These are phyloP conservation scores for Fusarium sp. DNA, from an alignment of 2,329 filamentous ascomycete species.

Conservation along the genomic window DNA sequence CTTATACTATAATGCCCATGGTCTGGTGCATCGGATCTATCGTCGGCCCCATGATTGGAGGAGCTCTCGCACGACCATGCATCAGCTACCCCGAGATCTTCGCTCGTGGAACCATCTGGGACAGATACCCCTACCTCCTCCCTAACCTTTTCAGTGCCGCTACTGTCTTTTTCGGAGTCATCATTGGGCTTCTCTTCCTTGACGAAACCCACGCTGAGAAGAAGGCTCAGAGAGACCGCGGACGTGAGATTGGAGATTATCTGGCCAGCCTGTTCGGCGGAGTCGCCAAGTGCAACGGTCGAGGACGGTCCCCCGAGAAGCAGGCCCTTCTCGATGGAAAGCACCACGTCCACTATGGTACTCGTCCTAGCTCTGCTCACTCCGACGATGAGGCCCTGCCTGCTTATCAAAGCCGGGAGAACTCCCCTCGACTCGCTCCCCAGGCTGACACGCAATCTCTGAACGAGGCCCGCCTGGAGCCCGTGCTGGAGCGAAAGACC, in stretches of 20 bases:
- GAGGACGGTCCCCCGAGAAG: slow-evolving; percentile 60
- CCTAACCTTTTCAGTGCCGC: slow-evolving; percentile 89
- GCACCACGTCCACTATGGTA: slow-evolving; percentile 67
- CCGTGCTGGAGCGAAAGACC: slow-evolving; percentile 25
- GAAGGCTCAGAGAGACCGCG: slow-evolving; percentile 78
- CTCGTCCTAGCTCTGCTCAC: slow-evolving; percentile 15
- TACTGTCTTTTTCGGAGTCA: slow-evolving; percentile 79
- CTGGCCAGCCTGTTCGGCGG: slow-evolving; percentile 60
- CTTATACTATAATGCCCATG: slow-evolving; percentile 97
- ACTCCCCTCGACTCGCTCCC: slow-evolving; percentile 58
- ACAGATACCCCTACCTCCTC: slow-evolving; percentile 86
- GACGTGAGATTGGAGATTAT: slow-evolving; percentile 78
- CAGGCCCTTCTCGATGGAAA: slow-evolving; percentile 71
- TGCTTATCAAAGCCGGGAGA: slow-evolving; percentile 71
- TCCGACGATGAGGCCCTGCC: slow-evolving; percentile 66
- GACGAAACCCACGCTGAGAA: slow-evolving; percentile 92
- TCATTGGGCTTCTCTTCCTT: slow-evolving; percentile 84
- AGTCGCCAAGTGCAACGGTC: slow-evolving; percentile 47
- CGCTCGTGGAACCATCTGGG: slow-evolving; percentile 77
- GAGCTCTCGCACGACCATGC: slow-evolving; percentile 86
- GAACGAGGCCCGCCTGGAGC: slow-evolving; percentile 26
- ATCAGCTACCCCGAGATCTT: slow-evolving; percentile 82
- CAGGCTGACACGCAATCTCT: slow-evolving; percentile 39
- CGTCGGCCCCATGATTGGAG: slow-evolving; percentile 89
- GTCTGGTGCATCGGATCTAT: slow-evolving; percentile 98